Evolutionary conservation across 2,329 filamentous ascomycete species (phyloP), one percentile per base, ranked within the genome.

Genomic region (Aspergillus melleus): DNA sequence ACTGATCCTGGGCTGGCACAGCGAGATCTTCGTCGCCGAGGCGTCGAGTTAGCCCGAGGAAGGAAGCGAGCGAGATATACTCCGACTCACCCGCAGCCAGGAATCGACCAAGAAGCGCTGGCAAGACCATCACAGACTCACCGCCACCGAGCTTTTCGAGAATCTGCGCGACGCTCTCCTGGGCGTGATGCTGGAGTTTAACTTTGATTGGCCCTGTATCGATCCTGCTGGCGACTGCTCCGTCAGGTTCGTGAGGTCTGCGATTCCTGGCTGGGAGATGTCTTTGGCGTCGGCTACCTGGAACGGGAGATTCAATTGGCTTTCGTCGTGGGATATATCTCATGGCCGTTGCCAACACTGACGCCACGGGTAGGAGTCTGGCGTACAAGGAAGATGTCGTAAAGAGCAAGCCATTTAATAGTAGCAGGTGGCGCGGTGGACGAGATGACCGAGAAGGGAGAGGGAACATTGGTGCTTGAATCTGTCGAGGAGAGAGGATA

Each of bases 151-250:
- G 20, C 71, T 80, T 0, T 64, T 32, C 10, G 52, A 67, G 47
- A 55, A 60, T 3, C 68, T 81, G 2, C 63, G 66, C 2, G 59
- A 73, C 11, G 67, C 74, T 0, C 68, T 82, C 2, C 64, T 78
- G 1, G 66, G 24, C 24, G 5, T 6, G 24, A 24, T 24, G 24
- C 3, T 75, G 1, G 75, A 79, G 60, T 54, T 80, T 4, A 62
- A 86, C 0, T 78, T 80, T 53, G 77, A 80, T n/a, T 79, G 30
- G 14, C 50, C 5, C 64, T 83, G 60, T 80, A 44, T 81, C 72
- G 74, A 3, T 55, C 59, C 26, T 78, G 75, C 68, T 82, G 78
- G 78, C 61, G 59, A 14, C 51, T 79, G 2, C 71, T 83, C 10
- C 68, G 73, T 3, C 24, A 46, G 1, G 61, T 80, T 4, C 71